Percentiles rank a stretch among this genome's conserved stretches.
phyloP scores from a whole-genome alignment of 495 filamentous ascomycete species.

The Hypoxylon lenormandii region DNA sequence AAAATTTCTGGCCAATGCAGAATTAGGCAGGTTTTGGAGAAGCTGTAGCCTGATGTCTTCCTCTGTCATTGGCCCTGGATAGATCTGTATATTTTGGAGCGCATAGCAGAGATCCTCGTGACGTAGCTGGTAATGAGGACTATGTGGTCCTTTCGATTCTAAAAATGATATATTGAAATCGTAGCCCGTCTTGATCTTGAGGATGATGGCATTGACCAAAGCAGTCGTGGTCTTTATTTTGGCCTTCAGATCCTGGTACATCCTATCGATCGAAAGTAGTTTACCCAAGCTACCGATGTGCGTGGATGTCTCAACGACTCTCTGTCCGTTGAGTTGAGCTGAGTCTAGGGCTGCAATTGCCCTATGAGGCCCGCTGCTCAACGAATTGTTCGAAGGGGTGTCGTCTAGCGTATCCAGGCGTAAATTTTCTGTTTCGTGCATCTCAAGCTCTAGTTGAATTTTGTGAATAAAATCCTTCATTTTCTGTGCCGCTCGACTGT shows the following conservation, averaged over 20 bases:
- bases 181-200: conserved; percentile 39
- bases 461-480: conserved; percentile 10
- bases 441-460: conserved; percentile 22
- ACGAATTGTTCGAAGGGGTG: conserved; percentile 6
- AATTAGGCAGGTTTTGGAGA: conserved; percentile 28
- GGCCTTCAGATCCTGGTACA: conserved; percentile 14
- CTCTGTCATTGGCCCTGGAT: conserved; percentile 28
- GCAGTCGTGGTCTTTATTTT: conserved; percentile 20
- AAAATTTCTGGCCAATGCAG: conserved; percentile 13
- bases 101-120: conserved; percentile 33
- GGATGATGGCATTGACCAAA: conserved; percentile 11
- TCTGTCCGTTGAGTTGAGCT: conserved; percentile 20
- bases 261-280: conserved; percentile 25
- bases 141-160: not conserved
- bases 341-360: conserved; percentile 17
- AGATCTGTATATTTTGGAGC: conserved; percentile 27
- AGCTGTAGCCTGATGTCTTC: conserved; percentile 32
- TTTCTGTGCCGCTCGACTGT: conserved; percentile 1
- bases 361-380: conserved; percentile 14
- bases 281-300: conserved; percentile 18
- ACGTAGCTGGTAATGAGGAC: conserved; percentile 1
- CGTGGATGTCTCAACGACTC: not conserved
- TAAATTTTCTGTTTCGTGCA: conserved; percentile 21
- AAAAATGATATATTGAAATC: conserved; percentile 27
- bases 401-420: conserved; percentile 7